phyloP scores from a whole-genome alignment of 2,329 filamentous ascomycete species.

The Akanthomyces muscarius region DNA sequence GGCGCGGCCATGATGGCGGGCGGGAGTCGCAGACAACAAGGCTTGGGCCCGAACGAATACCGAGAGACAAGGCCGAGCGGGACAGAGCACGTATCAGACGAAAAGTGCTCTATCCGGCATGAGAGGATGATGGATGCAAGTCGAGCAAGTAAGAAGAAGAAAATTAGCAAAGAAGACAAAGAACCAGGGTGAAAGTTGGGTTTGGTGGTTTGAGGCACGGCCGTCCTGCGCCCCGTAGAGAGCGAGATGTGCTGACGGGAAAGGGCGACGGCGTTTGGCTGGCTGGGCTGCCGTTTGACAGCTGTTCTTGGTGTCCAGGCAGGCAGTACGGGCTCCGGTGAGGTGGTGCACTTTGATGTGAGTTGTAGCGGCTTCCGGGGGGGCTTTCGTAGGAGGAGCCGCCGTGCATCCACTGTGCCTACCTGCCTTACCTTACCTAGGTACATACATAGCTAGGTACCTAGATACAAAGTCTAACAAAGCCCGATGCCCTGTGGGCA shows the following conservation, averaged over 20 bases:
- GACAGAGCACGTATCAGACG: background rate
- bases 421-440: constrained; percentile 10
- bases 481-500: background rate
- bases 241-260: background rate
- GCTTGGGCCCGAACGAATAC: background rate
- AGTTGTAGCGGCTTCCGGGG: no score
- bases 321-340: no score
- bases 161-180: background rate
- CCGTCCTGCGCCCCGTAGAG: background rate
- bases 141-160: background rate
- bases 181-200: background rate
- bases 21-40: constrained; percentile 10
- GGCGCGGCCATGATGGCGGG: constrained; percentile 29
- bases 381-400: no score
- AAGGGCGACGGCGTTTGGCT: background rate
- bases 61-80: background rate
- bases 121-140: background rate
- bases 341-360: no score
- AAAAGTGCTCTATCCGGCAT: background rate
- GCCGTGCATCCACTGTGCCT: background rate
- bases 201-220: background rate
- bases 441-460: background rate
- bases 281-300: background rate
- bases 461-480: background rate
- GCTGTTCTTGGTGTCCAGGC: no score